These are phyloP conservation scores for Ogataea hybrid DNA, from an alignment of 1,139 yeast genomes.

Conservation along the genomic window DNA sequence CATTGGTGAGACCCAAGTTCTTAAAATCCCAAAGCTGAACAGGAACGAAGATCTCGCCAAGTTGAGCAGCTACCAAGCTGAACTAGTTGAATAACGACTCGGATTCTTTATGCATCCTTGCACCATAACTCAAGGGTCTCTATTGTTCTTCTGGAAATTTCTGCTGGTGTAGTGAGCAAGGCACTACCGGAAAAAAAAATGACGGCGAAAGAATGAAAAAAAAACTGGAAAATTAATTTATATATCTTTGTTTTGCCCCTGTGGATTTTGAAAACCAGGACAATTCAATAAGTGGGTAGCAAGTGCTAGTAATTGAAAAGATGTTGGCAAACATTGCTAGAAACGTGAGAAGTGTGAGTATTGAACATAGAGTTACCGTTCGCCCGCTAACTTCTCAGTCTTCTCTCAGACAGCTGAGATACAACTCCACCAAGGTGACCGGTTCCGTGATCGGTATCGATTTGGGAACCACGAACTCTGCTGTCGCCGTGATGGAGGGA, in stretches of 20 bases:
- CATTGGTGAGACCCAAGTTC: slow-evolving; percentile 19
- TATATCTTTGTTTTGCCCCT: slow-evolving; percentile 3
- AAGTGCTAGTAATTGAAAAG: slow-evolving; percentile 10
- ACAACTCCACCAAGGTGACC: slow-evolving; percentile 50
- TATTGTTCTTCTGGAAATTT: slow-evolving; percentile 17
- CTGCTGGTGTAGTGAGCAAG: slow-evolving; percentile 8
- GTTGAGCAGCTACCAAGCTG: slow-evolving; percentile 1
- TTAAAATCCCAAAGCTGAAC: slow-evolving; percentile 18
- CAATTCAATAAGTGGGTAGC: slow-evolving; percentile 4
- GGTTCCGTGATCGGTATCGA: slow-evolving; percentile 97
- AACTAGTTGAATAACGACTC: neutral
- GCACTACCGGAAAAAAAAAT: slow-evolving; percentile 10
- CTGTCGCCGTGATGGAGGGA: slow-evolving; percentile 98
- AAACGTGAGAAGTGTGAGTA: slow-evolving; percentile 31
- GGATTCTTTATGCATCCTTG: slow-evolving; percentile 6
- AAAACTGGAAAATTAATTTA: slow-evolving; percentile 5
- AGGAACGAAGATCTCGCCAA: slow-evolving; percentile 16
- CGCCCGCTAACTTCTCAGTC: slow-evolving; percentile 4
- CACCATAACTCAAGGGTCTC: neutral
- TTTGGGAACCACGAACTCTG: slow-evolving; percentile 99
- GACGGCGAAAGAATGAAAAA: slow-evolving; percentile 12
- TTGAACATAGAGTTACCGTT: neutral
- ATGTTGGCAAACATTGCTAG: slow-evolving; percentile 34
- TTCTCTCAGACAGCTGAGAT: slow-evolving; percentile 48
- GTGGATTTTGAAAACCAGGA: slow-evolving; percentile 1